Evolutionary conservation across 345 rosid species (phyloP), one percentile per base, ranked within the genome.

Genomic region (Dimocarpus longan): DNA sequence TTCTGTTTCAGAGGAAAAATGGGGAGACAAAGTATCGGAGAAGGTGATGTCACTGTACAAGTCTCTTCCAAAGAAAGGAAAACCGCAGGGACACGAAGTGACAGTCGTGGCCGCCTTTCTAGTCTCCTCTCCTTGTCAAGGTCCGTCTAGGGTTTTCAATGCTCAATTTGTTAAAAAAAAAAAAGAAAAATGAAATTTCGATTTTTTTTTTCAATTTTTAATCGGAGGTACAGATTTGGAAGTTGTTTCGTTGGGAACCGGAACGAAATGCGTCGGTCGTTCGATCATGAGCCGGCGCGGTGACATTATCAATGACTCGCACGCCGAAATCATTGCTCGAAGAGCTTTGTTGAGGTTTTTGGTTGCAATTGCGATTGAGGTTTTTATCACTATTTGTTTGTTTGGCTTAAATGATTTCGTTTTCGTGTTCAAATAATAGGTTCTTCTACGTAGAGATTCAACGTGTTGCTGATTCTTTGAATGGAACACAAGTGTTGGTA

Each of bases 71-170:
- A 92, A 86, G 85, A 92, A 94, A 76, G 97, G 95, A n/a, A 94
- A 94, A 88, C 98, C 99, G 66, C 98, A 93, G 85, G 98, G 98
- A 24, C 88, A 90, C 50, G 97, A 95, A 82, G 92, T 92, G 83
- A 87, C 97, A 69, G 97, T 90, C 26, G 80, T 92, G 73, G 88
- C 97, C 19, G 90, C 96, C 6, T 95, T 93, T 86, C 93, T 93
- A 75, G 56, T 93, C 85, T 92, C 98, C 21, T 92, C 93, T 72
- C 90, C 97, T 79, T 86, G 88, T 75, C 91, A 84, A 84, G 95
- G 97, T 93, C 76, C 4, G 39, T 52, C 15, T 60, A 60, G 65
- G 65, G 65, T 60, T 60, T 60, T 60, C 65, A 10, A 4, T 60
- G 8, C 65, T 60, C 13, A 10, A 60, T 60, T 21, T n/a, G 8